Conservation (phyloP, 768 basidiomycete genomes). For the Russula emetica region DNA sequence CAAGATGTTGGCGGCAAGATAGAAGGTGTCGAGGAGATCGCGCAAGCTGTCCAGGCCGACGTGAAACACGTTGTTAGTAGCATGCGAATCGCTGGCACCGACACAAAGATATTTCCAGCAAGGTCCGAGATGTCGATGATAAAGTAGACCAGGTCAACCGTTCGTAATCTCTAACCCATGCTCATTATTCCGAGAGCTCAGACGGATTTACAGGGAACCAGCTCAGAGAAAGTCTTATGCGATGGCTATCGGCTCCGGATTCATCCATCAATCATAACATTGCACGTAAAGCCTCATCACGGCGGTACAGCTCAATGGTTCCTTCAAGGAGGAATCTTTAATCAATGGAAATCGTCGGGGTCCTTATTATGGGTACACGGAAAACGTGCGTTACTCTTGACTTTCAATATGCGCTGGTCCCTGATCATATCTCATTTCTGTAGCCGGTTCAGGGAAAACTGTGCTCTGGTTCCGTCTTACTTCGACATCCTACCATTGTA, state of each 20-base stretch:
- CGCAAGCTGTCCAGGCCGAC: neutral
- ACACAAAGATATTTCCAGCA: neutral
- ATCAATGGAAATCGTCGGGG: neutral
- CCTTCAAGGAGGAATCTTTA: neutral
- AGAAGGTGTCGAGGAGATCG: neutral
- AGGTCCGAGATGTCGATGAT: neutral
- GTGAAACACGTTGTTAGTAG: neutral
- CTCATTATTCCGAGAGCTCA: neutral
- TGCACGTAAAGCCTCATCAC: neutral
- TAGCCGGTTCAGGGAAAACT: slow-evolving; percentile 14
- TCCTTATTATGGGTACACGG: slow-evolving; percentile 3
- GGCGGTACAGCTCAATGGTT: neutral
- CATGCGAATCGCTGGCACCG: neutral
- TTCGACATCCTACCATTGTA: no score
- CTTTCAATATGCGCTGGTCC: neutral
- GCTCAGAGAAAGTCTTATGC: neutral
- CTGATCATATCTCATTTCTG: neutral
- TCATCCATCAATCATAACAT: neutral
- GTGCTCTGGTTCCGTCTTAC: slow-evolving; percentile 5
- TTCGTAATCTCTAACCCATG: neutral
- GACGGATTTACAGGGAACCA: neutral
- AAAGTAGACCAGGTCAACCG: neutral
- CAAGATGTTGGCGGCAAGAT: neutral
- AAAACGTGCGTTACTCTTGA: neutral
- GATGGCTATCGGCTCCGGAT: neutral